Evolutionary conservation across 306 rosid genomes (phyloP).

Genomic region (Cicer judaicum): DNA sequence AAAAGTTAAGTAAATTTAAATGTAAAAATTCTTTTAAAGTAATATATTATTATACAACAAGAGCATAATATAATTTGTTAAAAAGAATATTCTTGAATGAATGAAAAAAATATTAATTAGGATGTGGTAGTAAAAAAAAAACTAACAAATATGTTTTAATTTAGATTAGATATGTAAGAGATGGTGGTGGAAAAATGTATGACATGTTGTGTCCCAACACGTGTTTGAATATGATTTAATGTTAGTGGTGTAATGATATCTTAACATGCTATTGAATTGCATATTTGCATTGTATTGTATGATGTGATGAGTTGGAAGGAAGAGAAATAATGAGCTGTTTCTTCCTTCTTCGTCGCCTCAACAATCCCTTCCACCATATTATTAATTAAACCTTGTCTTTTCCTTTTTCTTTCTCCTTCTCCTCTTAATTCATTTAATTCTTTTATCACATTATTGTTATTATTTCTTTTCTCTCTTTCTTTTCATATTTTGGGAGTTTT

Average conservation of each 20-base stretch:
- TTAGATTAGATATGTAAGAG: no score
- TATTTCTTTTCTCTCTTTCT: not conserved
- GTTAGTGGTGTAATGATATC: conserved; percentile 15
- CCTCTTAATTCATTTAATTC: not conserved
- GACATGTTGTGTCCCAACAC: conserved; percentile 38
- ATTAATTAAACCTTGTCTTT: conserved; percentile 3
- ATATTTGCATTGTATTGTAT: conserved; percentile 5
- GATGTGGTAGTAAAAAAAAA: not conserved
- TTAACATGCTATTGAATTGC: not conserved
- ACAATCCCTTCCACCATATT: conserved; percentile 4
- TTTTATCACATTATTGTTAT: no score
- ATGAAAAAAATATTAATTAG: not conserved
- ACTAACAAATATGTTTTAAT: not conserved
- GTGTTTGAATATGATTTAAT: conserved; percentile 44
- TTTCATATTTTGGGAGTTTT: not conserved
- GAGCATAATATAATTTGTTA: not conserved
- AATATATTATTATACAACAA: not conserved
- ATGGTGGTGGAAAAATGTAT: conserved; percentile 39
- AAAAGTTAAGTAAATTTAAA: no score
- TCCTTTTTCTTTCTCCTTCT: not conserved
- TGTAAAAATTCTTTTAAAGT: no score
- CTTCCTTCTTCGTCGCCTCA: conserved; percentile 43
- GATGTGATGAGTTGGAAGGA: conserved; percentile 39
- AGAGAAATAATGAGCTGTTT: conserved; percentile 24
- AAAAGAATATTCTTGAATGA: not conserved